A percentile compares a stretch with the other conserved stretches of the same genome.
phyloP scores from a whole-genome alignment of 108 stramenopile species.

The Bacterosira constricta region DNA sequence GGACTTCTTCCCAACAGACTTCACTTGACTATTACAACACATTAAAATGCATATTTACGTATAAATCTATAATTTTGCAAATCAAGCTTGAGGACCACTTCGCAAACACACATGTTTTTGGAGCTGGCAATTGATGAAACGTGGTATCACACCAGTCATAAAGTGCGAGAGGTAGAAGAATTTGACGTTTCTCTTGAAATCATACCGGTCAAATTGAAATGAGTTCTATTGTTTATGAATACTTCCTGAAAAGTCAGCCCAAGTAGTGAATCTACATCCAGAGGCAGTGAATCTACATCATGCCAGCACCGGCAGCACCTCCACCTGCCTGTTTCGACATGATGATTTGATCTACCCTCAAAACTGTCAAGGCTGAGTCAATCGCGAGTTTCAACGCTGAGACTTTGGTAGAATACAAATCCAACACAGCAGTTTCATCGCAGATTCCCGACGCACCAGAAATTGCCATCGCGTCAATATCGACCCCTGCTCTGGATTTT shows the following conservation, averaged over 20 bases:
- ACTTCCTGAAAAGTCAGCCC: neutral
- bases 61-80: no score
- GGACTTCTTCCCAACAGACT: no score
- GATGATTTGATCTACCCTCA: slow-evolving; percentile 98
- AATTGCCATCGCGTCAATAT: slow-evolving; percentile 71
- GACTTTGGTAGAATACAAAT: slow-evolving; percentile 84
- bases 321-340: slow-evolving; percentile 98
- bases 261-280: neutral
- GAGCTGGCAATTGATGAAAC: no score
- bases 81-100: no score
- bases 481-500: slow-evolving; percentile 78
- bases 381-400: slow-evolving; percentile 93
- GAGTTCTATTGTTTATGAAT: neutral
- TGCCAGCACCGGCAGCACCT: slow-evolving; percentile 17
- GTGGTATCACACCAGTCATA: no score
- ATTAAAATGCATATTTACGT: no score
- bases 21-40: no score
- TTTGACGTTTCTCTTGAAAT: no score
- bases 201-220: neutral
- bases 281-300: slow-evolving; percentile 1
- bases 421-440: slow-evolving; percentile 70
- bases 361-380: slow-evolving; percentile 95
- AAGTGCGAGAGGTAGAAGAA: no score
- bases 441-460: slow-evolving; percentile 51
- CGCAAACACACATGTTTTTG: no score